Conservation (phyloP, 2,329 filamentous ascomycete genomes). For the Zymoseptoria tritici region DNA sequence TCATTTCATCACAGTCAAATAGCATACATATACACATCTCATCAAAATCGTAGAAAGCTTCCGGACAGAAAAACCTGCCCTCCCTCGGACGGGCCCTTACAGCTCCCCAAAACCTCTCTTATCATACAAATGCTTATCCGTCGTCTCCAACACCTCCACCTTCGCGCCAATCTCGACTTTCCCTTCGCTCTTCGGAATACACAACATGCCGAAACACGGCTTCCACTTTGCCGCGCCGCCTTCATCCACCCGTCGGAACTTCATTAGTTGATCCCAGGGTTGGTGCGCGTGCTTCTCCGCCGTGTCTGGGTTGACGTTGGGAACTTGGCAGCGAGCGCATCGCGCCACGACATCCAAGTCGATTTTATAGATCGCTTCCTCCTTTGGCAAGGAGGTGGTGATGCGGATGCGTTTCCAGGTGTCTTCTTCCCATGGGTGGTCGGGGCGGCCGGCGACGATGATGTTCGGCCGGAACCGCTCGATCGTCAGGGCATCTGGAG, state of each 20-base stretch:
- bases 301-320: conserved; percentile 58
- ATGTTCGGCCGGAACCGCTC: conserved; percentile 60
- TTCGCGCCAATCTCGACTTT: conserved; percentile 50
- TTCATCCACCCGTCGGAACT: conserved; percentile 52
- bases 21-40: too few species aligned
- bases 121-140: conserved; percentile 49
- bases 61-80: too few species aligned
- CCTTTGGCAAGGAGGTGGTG: conserved; percentile 25
- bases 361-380: conserved; percentile 33
- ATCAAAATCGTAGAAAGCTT: too few species aligned
- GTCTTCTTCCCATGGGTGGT: conserved; percentile 53
- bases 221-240: conserved; percentile 55
- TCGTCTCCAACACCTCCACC: conserved; percentile 52
- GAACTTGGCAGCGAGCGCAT: conserved; percentile 55
- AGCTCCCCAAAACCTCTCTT: conserved; percentile 28
- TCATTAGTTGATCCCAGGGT: conserved; percentile 57
- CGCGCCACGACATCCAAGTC: conserved; percentile 52
- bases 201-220: conserved; percentile 61
- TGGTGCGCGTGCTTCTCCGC: conserved; percentile 51
- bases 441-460: conserved; percentile 46
- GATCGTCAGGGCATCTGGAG: conserved; percentile 44
- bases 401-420: conserved; percentile 54
- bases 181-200: conserved; percentile 50
- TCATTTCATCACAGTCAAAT: too few species aligned
- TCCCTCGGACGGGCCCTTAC: neutral